A percentile compares a stretch with the other conserved stretches of the same genome.
These are phyloP conservation scores for Stephanocyclus meneghinianus DNA, from an alignment of 352 stramenopile genomes.

Conservation along the genomic window DNA sequence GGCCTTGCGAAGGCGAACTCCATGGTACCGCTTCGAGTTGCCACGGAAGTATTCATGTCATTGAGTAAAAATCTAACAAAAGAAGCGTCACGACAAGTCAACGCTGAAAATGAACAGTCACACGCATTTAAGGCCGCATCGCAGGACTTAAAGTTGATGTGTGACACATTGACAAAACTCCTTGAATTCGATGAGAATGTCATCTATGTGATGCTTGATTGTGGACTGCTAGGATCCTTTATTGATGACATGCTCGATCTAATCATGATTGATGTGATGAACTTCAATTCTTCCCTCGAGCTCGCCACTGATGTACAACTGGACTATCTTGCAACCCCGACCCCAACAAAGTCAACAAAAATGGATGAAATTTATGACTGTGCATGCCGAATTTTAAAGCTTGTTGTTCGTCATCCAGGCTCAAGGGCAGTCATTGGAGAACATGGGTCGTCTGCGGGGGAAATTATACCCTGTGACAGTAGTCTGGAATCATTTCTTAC, in stretches of 20 bases:
- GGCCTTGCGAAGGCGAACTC: constrained; percentile 68
- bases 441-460: constrained; percentile 16
- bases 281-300: constrained; percentile 1
- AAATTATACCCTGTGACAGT: constrained; percentile 34
- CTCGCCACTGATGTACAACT: not conserved
- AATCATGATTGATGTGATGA: constrained; percentile 44
- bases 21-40: constrained; percentile 66
- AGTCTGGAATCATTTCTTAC: constrained; percentile 59
- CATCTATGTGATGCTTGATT: constrained; percentile 70
- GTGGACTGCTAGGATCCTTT: constrained; percentile 68
- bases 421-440: constrained; percentile 32
- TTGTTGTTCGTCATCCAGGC: constrained; percentile 43
- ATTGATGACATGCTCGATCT: constrained; percentile 71
- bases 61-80: constrained; percentile 71
- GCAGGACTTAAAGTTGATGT: constrained; percentile 73
- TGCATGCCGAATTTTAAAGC: constrained; percentile 51
- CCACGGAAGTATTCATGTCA: constrained; percentile 75
- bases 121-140: constrained; percentile 22
- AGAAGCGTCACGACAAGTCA: constrained; percentile 5
- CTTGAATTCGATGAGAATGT: constrained; percentile 80
- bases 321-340: constrained; percentile 11
- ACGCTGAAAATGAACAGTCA: not conserved
- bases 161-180: constrained; percentile 77
- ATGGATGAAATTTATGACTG: constrained; percentile 59
- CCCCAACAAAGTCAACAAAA: constrained; percentile 28